Conservation (phyloP, 2,329 filamentous ascomycete genomes). For the Trichoderma koningii region DNA sequence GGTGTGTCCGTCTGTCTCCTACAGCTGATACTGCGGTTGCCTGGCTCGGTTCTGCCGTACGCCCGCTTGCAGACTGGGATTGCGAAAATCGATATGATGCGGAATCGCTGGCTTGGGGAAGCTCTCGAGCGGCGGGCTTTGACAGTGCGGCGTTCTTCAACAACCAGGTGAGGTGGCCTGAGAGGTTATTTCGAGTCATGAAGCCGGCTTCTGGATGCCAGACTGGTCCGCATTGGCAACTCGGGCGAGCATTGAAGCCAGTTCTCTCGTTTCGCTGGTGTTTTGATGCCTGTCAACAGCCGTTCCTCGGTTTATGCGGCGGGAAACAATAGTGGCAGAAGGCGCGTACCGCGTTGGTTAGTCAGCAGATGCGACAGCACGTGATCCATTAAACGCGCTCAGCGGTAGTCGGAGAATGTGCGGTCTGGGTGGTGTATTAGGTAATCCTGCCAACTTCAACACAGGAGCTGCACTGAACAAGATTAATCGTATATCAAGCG, state of each 20-base stretch:
- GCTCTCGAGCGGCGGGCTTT: constrained; percentile 45
- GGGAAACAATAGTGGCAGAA: constrained; percentile 21
- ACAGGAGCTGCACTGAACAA: no score
- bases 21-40: constrained; percentile 1
- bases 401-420: neutral
- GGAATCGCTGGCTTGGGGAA: constrained; percentile 39
- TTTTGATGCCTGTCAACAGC: neutral
- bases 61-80: constrained; percentile 32
- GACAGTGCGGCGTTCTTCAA: constrained; percentile 50
- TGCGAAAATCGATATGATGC: constrained; percentile 34
- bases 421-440: neutral
- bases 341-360: constrained; percentile 40
- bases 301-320: neutral
- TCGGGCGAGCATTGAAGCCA: constrained; percentile 33
- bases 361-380: constrained; percentile 36
- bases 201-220: constrained; percentile 43
- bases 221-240: constrained; percentile 31
- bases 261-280: neutral
- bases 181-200: constrained; percentile 65
- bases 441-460: neutral
- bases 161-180: constrained; percentile 60
- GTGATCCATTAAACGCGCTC: constrained; percentile 26
- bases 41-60: constrained; percentile 12
- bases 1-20: constrained; percentile 1
- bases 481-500: no score